Evolutionary conservation across 2,329 filamentous ascomycete genomes (phyloP).

Genomic region (Cadophora malorum): DNA sequence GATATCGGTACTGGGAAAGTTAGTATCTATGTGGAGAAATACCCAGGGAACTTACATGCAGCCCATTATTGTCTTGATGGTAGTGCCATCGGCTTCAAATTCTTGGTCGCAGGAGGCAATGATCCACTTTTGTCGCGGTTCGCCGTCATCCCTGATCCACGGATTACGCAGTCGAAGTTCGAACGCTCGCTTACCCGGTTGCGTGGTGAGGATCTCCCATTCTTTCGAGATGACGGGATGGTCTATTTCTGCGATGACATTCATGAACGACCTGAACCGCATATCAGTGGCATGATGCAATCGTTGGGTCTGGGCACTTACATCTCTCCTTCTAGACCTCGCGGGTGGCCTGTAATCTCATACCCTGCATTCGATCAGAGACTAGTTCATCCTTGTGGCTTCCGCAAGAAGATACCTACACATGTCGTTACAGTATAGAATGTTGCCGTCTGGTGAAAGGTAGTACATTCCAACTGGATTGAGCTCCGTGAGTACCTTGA

Average conservation of each 20-base stretch:
- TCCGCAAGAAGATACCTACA: slow-evolving; percentile 45
- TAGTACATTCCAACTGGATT: slow-evolving; percentile 84
- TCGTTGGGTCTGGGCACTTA: slow-evolving; percentile 44
- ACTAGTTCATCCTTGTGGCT: not conserved
- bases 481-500: slow-evolving; percentile 82
- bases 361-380: slow-evolving; percentile 47
- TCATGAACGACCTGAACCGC: slow-evolving; percentile 39
- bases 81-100: slow-evolving; percentile 35
- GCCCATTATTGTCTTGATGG: slow-evolving; percentile 38
- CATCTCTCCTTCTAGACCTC: slow-evolving; percentile 49
- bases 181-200: slow-evolving; percentile 31
- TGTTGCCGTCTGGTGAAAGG: slow-evolving; percentile 53
- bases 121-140: slow-evolving; percentile 37
- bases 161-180: slow-evolving; percentile 47
- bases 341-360: slow-evolving; percentile 55
- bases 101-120: slow-evolving; percentile 38
- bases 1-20: slow-evolving; percentile 34
- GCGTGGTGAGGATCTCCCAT: slow-evolving; percentile 35
- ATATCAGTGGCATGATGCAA: not conserved
- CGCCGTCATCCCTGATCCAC: slow-evolving; percentile 32
- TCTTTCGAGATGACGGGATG: slow-evolving; percentile 33
- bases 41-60: slow-evolving; percentile 31
- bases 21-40: not conserved
- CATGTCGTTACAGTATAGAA: slow-evolving; percentile 75
- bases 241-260: slow-evolving; percentile 47